Base-by-base conservation (phyloP, 371 early-diverging fungal genomes). In the Amoeboaphelidium protococcarum region DNA sequence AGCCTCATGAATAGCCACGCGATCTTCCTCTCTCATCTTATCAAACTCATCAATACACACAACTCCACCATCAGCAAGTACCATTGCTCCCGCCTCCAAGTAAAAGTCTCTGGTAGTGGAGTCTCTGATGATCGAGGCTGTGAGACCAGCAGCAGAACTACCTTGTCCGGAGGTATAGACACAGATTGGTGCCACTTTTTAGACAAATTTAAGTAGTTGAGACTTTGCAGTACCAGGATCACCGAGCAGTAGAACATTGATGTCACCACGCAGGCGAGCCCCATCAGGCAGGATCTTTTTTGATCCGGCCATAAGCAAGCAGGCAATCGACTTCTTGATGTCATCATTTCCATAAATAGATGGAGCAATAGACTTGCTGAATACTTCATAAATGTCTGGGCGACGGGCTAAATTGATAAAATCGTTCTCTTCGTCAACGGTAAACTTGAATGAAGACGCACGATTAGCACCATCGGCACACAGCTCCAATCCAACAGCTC, bases 21-120 rank as follows among this genome's bases (percentile, higher is more conserved):
- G 73, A 63, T 99, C 99, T 59, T 91, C 90, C 47, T 98, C 95
- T 54, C 92, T 70, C 99, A 98, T 98, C 69, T 99, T 98, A 66
- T 99, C 99, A 68, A 99, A 98, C 67, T 99, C 99, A 70, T 98
- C 98, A 62, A 98, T 99, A 67, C 98, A 98, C 40, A 97, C 97
- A 24, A 98, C 86, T 49, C 99, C 99, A 40, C 91, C 90, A 62
- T 98, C 99, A 1, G 96, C 96, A 47, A 99, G 71, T 19, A 99
- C 99, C 85, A 99, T 89, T 10, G 99, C 99, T 26, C 99, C 99
- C 40, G 96, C 99, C 66, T 99, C 99, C 49, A 98, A 68, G 54
- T 88, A 85, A 63, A 97, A 98, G 56, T 92, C 95, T 25, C 97
- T 74, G 60, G 54, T 48, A 25, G 64, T 31, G 19, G 62, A 59